Evolutionary conservation across 2,329 filamentous ascomycete genomes (phyloP), one percentile per base, ranked within the genome.

Genomic region (Sarocladiaceae sp.): DNA sequence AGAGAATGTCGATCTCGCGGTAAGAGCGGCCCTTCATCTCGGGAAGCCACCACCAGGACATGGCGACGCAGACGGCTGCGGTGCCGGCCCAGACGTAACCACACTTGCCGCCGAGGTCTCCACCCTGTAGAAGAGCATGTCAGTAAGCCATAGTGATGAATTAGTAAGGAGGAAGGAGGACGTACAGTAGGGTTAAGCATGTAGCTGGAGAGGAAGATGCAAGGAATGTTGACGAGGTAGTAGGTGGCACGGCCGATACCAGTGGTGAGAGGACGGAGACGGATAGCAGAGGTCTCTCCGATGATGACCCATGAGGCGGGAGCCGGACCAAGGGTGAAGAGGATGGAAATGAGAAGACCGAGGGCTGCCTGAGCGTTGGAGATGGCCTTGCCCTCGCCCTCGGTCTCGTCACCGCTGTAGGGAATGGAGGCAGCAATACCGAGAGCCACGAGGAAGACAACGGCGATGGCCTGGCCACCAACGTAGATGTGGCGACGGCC

Each of bases 301-400:
- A 84, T 83, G 51, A 83, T 80, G 62, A 78, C 75, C 72, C 74
- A 84, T 9, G 80, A 82, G 32, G 76, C 74, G 37, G 80, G 80
- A 2, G 77, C 80, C 20, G 77, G 78, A 51, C 76, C 78, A 13
- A 80, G 59, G 33, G 72, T 75, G 65, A 82, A 85, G 24, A 82
- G 61, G 45, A 85, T 75, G 21, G 80, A 83, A 55, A 84, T 68
- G 52, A 83, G 79, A 43, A 84, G 65, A 50, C 80, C 80, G 19
- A 84, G 64, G 6, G 73, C 76, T 7, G 80, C 80, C 58, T 80
- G 76, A 2, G 80, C 79, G 24, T 73, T 62, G 42, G 59, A 68
- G 34, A 75, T 54, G 5, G 70, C 53, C 0, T 46, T 66, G 7
- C 58, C 60, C 2, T 16, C 16, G 43, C 63, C 67, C 37, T 41